Percentiles rank a stretch among this genome's conserved stretches.
Evolutionary conservation across 2,329 filamentous ascomycete genomes (phyloP).

Genomic region (Stylonectria norvegica): DNA sequence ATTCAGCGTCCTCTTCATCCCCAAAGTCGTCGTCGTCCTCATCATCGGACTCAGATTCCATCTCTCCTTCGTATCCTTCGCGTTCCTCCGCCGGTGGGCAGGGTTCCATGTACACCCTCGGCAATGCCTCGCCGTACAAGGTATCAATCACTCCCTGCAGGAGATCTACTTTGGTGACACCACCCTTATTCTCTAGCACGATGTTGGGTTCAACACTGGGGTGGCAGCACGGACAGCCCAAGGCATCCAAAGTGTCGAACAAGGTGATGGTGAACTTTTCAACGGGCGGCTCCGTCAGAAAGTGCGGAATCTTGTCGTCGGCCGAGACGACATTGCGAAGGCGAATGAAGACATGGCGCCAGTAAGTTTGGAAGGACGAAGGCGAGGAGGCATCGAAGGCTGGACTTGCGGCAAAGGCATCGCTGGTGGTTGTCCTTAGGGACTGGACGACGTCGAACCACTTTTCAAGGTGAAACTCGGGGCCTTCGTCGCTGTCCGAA

Average conservation of each 20-base stretch:
- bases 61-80: neutral
- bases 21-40: too few relatives aligned
- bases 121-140: slow-evolving; percentile 6
- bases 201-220: slow-evolving; percentile 4
- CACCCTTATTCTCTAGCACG: slow-evolving; percentile 2
- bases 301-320: slow-evolving; percentile 1
- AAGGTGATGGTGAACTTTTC: slow-evolving; percentile 4
- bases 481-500: too few relatives aligned
- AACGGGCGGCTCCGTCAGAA: slow-evolving; percentile 5
- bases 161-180: slow-evolving; percentile 9
- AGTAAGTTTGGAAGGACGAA: slow-evolving; percentile 5
- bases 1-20: too few relatives aligned
- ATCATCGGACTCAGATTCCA: too few relatives aligned
- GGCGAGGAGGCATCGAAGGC: slow-evolving; percentile 1
- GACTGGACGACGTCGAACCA: slow-evolving; percentile 3
- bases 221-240: slow-evolving; percentile 7
- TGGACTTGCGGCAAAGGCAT: slow-evolving; percentile 4
- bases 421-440: neutral
- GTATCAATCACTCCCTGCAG: slow-evolving; percentile 1
- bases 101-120: slow-evolving; percentile 4
- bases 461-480: too few relatives aligned
- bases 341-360: slow-evolving; percentile 4
- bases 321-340: neutral
- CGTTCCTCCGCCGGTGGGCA: too few relatives aligned
- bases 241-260: neutral